Conservation (phyloP, 306 rosid genomes). For the Trifolium subterraneum region DNA sequence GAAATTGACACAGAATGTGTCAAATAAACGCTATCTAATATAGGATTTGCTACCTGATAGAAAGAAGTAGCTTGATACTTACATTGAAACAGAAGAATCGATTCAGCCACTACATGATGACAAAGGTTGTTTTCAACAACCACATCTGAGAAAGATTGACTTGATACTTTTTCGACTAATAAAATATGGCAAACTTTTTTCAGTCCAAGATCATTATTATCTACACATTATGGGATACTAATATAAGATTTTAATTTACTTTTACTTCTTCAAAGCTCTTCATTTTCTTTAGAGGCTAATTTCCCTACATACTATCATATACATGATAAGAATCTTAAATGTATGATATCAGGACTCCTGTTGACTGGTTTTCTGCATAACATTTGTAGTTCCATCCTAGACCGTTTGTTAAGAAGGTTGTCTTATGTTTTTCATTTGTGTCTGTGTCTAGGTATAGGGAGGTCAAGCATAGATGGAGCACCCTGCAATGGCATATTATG, state of each 20-base stretch:
- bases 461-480: neutral
- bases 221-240: neutral
- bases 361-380: neutral
- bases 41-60: neutral
- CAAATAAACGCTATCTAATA: neutral
- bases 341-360: neutral
- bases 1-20: neutral
- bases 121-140: neutral
- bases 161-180: neutral
- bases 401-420: neutral
- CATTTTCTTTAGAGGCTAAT: neutral
- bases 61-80: neutral
- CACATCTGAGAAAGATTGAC: neutral
- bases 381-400: neutral
- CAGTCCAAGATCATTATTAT: neutral
- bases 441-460: neutral
- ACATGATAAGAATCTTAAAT: neutral
- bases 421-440: neutral
- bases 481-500: neutral
- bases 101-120: neutral
- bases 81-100: neutral
- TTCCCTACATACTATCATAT: neutral
- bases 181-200: neutral
- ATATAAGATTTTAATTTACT: neutral
- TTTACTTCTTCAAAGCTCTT: constrained; percentile 1